Evolutionary conservation across 495 filamentous ascomycete genomes (phyloP), one percentile per base, ranked within the genome.

Genomic region (Lasiosphaeriaceae sp.): DNA sequence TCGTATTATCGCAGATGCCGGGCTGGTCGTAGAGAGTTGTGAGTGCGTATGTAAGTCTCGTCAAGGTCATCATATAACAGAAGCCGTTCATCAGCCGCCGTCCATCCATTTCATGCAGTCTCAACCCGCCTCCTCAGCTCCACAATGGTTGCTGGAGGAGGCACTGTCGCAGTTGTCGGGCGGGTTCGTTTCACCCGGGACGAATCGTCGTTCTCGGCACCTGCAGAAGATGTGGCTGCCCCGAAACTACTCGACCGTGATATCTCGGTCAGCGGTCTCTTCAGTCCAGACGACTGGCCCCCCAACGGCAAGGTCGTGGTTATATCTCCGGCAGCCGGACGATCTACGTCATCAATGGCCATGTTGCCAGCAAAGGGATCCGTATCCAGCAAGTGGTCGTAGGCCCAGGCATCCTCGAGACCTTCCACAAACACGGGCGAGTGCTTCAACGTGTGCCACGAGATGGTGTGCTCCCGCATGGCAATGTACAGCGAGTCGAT

Each of bases 401-500:
- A 75, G 0, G 60, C 67, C 80, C 80, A 83, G 41, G 73, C 68
- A 11, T 64, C 73, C 55, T 83, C 80, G 2, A 83, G 71, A 6
- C 75, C 78, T 12, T 75, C 71, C 31, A 76, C 71, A 56, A 73
- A 79, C 7, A 77, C 72, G 2, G 72, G 69, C 12, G 78, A 67
- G 19, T 73, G 65, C 50, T 67, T 69, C 37, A 83, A 66, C 16
- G 75, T 77, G 56, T 80, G 70, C 48, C 73, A 68, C 5, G 69
- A 67, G 68, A 82, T 77, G 52, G 76, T 68, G 44, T 81, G 69
- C 2, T 68, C 56, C 6, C 70, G 64, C 77, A 82, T 79, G 56
- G 78, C 78, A 47, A 83, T 80, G 55, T 83, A 83, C 20, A 83
- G 64, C 39, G 78, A 79, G 50, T 80, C 73, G 11, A 81, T 80